Evolutionary conservation across 169 alveolate species (phyloP), one percentile per base, ranked within the genome.

Genomic region (Cryptosporidium canis): DNA sequence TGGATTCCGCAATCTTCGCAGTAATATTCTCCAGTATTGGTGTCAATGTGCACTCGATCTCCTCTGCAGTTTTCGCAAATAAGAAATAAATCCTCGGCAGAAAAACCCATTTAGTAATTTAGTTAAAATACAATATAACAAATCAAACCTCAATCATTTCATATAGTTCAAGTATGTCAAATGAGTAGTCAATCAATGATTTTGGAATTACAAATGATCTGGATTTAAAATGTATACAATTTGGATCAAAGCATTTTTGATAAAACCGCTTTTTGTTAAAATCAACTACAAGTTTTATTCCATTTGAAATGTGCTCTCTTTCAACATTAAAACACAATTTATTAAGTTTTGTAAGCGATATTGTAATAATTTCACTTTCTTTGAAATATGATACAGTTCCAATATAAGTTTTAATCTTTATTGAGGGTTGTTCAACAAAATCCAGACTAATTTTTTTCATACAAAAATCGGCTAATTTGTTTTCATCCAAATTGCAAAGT

Each of bases 241-340:
- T 91, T 14, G 92, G 92, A 61, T 87, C 92, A 53, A 66, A 83
- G n/a, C 92, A 87, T 66, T 87, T 87, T 41, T 87, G 92, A 58
- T 87, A 87, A 39, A 87, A 87, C 31, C 70, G 45, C 47, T 51
- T 45, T 3, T 67, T 39, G 1, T 37, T 55, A 27, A 64, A 37
- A 37, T 55, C 39, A 14, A 87, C 48, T 27, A 87, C 66, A n/a
- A 87, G 64, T 55, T 64, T 61, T 44, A 87, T 77, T 14, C 87
- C 85, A 39, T 87, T 87, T 29, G 92, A 87, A 48, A 44, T 66
- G 43, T 87, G 92, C 29, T 83, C 85, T 41, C 92, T 72, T 53
- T 35, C 72, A 77, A 77, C 43, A 39, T 77, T 77, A 24, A 77
- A 43, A 31, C 87, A 77, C n/a, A 77, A 77, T 58, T 37, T 77